Evolutionary conservation across 345 rosid species (phyloP).

Genomic region (Acer campestre): DNA sequence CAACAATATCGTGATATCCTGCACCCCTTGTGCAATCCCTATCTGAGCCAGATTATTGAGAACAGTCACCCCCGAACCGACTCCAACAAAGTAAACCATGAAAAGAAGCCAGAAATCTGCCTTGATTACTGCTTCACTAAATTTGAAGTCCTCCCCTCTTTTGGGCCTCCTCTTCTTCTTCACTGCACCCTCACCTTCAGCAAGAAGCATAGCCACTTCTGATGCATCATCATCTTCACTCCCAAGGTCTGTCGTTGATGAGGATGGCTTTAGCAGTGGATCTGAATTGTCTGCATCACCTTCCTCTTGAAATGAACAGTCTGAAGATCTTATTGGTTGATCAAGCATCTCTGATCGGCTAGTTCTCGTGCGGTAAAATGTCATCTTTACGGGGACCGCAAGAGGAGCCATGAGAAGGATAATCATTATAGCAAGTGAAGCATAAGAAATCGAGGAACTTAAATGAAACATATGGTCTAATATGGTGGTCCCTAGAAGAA

Average conservation of each 20-base stretch:
- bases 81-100: constrained; percentile 63
- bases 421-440: constrained; percentile 42
- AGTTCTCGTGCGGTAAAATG: constrained; percentile 33
- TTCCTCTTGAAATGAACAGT: constrained; percentile 28
- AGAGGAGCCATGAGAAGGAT: constrained; percentile 68
- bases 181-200: constrained; percentile 71
- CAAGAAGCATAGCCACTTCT: constrained; percentile 67
- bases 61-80: constrained; percentile 70
- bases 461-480: constrained; percentile 42
- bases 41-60: constrained; percentile 78
- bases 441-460: constrained; percentile 37
- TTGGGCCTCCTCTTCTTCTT: constrained; percentile 68
- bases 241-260: constrained; percentile 35
- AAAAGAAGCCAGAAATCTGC: constrained; percentile 87
- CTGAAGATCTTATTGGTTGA: constrained; percentile 26
- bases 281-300: constrained; percentile 41
- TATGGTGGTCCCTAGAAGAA: constrained; percentile 48
- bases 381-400: constrained; percentile 68
- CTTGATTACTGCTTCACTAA: constrained; percentile 62
- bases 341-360: constrained; percentile 25
- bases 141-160: constrained; percentile 71
- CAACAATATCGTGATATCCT: constrained; percentile 56
- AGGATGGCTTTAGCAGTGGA: constrained; percentile 47
- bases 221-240: constrained; percentile 42
- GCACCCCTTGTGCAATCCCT: constrained; percentile 60